Base-by-base conservation (phyloP, 176 grass and related monocot species). In the Zoysia japonica region DNA sequence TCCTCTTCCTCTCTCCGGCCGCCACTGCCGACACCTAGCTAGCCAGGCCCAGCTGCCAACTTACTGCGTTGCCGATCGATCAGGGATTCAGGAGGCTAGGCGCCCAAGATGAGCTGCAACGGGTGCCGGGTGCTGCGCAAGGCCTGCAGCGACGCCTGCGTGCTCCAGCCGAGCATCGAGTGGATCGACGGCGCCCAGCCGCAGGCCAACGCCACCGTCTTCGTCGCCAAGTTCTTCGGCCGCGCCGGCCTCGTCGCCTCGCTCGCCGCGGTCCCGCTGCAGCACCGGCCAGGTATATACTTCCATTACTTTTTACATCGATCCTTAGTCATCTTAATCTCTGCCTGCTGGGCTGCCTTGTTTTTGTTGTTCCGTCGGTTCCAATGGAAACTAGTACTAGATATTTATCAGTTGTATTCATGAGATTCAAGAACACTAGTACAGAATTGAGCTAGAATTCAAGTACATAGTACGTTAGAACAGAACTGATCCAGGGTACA, bases 211-310 rank as follows among this genome's bases (percentile, higher is more conserved):
- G 93, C 93, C 68, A 97, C 93, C 80, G 85, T 93, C 72, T 97
- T 97, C 80, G 93, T 96, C 67, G 93, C 93, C 68, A 96, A 96
- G 85, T 92, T 92, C 82, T 96, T 92, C 83, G 93, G 93, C 88
- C 93, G 93, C 78, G 93, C 93, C 49, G 90, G 88, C 2, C 93
- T 97, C 88, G 84, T 97, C 68, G 77, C 90, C 57, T 89, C 87
- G 15, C 88, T 97, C 80, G 87, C 88, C 69, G 71, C 79, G 41
- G 93, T 97, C 52, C 86, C 88, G 38, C 71, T 85, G 10, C 79
- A 80, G 11, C 87, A 85, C 47, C 93, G 86, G 15, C 90, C 83
- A 54, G 87, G 90, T 28, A 28, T 28, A 28, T 71, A 51, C 11
- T 71, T 35, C 0, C 28, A 28, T 28, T 28, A 28, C 28, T 28